Evolutionary conservation across 108 stramenopile species (phyloP), one percentile per base, ranked within the genome.

Genomic region (Cafeteria roenbergensis): DNA sequence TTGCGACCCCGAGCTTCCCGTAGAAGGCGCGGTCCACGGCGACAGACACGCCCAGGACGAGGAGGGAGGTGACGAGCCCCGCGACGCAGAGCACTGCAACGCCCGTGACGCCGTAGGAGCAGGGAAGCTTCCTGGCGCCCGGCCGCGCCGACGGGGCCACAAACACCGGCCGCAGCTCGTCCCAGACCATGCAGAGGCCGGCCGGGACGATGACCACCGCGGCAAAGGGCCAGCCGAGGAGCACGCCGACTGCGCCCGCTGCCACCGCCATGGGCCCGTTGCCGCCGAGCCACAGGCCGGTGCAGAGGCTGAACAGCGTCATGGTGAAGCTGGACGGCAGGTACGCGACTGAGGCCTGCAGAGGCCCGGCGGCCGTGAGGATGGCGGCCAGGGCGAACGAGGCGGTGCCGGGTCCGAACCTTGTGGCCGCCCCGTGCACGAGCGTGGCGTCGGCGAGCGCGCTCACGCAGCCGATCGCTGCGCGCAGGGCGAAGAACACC

Each of bases 151-250:
- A n/a, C n/a, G n/a, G n/a, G n/a, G n/a, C n/a, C n/a, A n/a, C n/a
- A n/a, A n/a, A n/a, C n/a, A n/a, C n/a, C n/a, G n/a, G n/a, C 33
- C 9, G 0, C 27, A 32, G 28, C 51, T 0, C 34, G 21, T 1
- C 64, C 42, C 29, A 67, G 31, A 91, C 62, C 57, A 89, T 74
- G 67, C 78, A 71, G 29, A 91, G 52, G 34, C 89, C 92, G 27
- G 89, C 70, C 21, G 93, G 86, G 26, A 94, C 75, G 78, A 94
- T 92, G 34, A 95, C 64, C 37, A 91, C 68, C 1, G 85, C 93
- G 17, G 87, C 91, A 74, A 99, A 99, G 21, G 97, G 97, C 97
- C 97, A 99, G 33, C 94, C 93, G 22, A 87, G 73, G 17, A 82
- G 8, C n/a, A 91, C 65, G 22, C 83, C 90, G 50, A 77, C 74